Conservation (phyloP, 1,284 basidiomycete genomes). For the Mrakiaceae sp. region DNA sequence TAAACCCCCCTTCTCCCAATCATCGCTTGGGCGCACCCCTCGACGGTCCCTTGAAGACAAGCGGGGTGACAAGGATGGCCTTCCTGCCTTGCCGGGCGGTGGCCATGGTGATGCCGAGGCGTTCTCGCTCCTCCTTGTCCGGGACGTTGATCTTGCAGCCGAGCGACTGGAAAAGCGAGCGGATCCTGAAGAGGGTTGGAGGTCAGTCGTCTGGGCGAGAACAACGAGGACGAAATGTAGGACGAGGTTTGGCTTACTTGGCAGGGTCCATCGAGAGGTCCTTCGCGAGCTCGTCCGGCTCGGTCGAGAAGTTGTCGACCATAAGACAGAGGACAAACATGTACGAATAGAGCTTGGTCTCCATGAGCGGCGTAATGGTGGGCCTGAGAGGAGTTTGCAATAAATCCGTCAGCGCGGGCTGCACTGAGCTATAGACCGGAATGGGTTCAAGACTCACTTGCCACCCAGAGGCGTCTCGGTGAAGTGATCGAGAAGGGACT, state of each 20-base stretch:
- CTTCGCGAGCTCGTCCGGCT: constrained; percentile 52
- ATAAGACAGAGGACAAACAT: constrained; percentile 68
- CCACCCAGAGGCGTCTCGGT: constrained; percentile 56
- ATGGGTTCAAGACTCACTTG: constrained; percentile 38
- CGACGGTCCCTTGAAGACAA: constrained; percentile 45
- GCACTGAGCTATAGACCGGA: neutral
- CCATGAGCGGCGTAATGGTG: constrained; percentile 55
- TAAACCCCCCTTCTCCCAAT: neutral
- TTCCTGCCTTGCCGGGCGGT: constrained; percentile 51
- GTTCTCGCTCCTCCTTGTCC: constrained; percentile 50
- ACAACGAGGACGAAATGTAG: neutral
- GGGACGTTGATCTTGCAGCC: constrained; percentile 59
- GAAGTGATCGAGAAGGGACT: constrained; percentile 66
- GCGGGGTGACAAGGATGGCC: constrained; percentile 59
- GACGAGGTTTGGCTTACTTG: constrained; percentile 43
- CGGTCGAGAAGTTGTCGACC: constrained; percentile 61
- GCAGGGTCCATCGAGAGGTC: constrained; percentile 55
- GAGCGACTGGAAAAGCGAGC: constrained; percentile 37
- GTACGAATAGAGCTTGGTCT: constrained; percentile 60
- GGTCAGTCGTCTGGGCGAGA: constrained; percentile 37
- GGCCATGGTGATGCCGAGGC: constrained; percentile 46
- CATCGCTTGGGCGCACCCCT: constrained; percentile 4
- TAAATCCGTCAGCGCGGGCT: neutral
- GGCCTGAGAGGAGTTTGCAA: constrained; percentile 37
- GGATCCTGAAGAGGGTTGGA: constrained; percentile 23